Evolutionary conservation across 2,329 filamentous ascomycete genomes (phyloP).

Genomic region (Aspergillus persii): DNA sequence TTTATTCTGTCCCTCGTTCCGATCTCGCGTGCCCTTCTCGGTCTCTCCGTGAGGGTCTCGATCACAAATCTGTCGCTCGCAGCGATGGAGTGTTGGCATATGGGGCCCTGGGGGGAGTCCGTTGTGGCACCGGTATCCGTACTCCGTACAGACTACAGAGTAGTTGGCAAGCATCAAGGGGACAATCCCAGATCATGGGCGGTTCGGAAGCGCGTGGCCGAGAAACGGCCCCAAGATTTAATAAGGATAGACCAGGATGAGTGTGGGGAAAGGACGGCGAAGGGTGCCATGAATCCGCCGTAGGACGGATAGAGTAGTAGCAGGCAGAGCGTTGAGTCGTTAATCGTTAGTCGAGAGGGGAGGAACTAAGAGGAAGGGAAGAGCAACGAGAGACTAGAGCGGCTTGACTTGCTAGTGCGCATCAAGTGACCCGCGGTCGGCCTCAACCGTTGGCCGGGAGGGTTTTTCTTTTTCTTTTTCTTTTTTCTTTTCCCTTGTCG

Average conservation of each 20-base stretch:
- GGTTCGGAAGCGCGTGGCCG: slow-evolving; percentile 16
- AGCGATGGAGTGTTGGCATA: neutral
- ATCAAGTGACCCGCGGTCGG: slow-evolving; percentile 12
- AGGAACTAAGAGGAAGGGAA: neutral
- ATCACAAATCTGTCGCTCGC: neutral
- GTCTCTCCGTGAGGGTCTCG: neutral
- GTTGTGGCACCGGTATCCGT: neutral
- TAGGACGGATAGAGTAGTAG: too few relatives aligned
- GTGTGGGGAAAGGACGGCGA: slow-evolving; percentile 9
- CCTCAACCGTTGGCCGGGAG: slow-evolving; percentile 4
- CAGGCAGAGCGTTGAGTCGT: neutral
- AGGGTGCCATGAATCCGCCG: neutral
- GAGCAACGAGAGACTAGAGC: neutral
- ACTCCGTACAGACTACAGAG: too few relatives aligned
- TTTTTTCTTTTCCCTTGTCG: neutral
- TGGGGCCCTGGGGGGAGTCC: neutral
- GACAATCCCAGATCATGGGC: slow-evolving; percentile 5
- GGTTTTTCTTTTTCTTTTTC: neutral
- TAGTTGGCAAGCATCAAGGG: neutral
- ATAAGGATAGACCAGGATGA: slow-evolving; percentile 8
- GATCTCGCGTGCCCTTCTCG: neutral
- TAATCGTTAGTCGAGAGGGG: neutral
- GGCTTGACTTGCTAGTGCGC: neutral
- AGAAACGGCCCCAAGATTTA: slow-evolving; percentile 19
- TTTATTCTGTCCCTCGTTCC: neutral